A percentile compares a stretch with the other conserved stretches of the same genome.
These are phyloP conservation scores for Epichloe brachyelytri DNA, from an alignment of 2,329 filamentous ascomycete species.

Conservation along the genomic window DNA sequence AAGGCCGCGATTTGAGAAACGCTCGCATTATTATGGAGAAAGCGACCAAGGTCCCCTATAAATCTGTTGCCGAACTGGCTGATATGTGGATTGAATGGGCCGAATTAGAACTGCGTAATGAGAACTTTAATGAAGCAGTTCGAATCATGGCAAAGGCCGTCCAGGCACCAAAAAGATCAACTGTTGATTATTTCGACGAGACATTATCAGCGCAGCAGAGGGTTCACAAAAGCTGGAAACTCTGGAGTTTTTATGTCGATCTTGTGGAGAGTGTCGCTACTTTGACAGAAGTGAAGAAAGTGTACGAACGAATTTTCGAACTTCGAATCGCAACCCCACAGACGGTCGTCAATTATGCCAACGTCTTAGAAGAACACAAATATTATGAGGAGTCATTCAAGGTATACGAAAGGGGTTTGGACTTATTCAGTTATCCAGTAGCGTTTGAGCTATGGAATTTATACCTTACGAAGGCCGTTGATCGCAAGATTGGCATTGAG, in stretches of 20 bases:
- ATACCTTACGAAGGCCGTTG: constrained; percentile 93
- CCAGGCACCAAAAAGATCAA: constrained; percentile 93
- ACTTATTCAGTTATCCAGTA: constrained; percentile 97
- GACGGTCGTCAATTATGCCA: constrained; percentile 97
- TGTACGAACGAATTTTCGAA: constrained; percentile 97
- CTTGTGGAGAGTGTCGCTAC: constrained; percentile 89
- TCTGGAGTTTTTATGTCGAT: constrained; percentile 99
- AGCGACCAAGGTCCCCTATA: constrained; percentile 94
- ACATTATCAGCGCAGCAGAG: constrained; percentile 85
- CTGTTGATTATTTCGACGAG: constrained; percentile 98
- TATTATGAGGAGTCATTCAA: constrained; percentile 99
- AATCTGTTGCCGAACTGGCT: constrained; percentile 89
- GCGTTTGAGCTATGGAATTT: constrained; percentile 98
- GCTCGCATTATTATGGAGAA: constrained; percentile 94
- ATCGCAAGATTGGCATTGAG: constrained; percentile 92
- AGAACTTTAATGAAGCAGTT: constrained; percentile 90
- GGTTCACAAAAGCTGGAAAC: constrained; percentile 97
- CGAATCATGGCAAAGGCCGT: constrained; percentile 96
- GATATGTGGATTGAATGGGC: constrained; percentile 99
- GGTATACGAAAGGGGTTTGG: constrained; percentile 86
- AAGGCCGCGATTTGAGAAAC: constrained; percentile 68
- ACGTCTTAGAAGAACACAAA: constrained; percentile 81
- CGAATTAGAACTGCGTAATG: constrained; percentile 90
- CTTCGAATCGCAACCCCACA: constrained; percentile 95
- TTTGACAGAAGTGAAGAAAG: constrained; percentile 80